Conservation (phyloP, 2,329 filamentous ascomycete species). For the Davidsoniella virescens region DNA sequence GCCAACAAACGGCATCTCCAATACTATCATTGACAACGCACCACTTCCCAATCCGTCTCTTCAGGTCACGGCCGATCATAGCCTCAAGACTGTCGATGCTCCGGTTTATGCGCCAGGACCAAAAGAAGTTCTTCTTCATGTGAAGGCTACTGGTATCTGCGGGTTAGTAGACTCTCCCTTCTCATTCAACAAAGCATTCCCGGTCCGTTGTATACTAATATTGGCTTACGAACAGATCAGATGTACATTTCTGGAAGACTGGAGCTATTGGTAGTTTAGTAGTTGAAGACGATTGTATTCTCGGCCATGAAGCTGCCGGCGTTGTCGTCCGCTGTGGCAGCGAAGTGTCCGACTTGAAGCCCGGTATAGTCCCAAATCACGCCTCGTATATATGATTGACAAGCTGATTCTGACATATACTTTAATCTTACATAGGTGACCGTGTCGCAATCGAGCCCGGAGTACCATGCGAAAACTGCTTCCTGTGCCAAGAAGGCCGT, state of each 20-base stretch:
- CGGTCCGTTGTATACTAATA: no score
- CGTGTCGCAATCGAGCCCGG: constrained; percentile 51
- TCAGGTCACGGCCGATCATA: constrained; percentile 43
- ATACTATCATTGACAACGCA: background rate
- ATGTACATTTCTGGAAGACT: constrained; percentile 52
- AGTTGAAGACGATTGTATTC: constrained; percentile 45
- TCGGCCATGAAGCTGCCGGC: constrained; percentile 49
- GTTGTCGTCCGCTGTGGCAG: constrained; percentile 40
- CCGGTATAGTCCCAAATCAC: constrained; percentile 15
- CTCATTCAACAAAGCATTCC: constrained; percentile 15
- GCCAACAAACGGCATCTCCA: background rate
- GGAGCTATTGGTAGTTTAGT: constrained; percentile 47
- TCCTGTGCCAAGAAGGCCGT: constrained; percentile 40
- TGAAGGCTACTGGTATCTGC: constrained; percentile 48
- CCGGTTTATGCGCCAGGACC: constrained; percentile 36
- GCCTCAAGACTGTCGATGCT: constrained; percentile 38
- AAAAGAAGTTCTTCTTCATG: constrained; percentile 42
- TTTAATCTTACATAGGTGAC: constrained; percentile 30
- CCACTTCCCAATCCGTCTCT: constrained; percentile 32
- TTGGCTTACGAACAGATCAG: constrained; percentile 24
- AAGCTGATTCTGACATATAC: no score
- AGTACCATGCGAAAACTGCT: constrained; percentile 45
- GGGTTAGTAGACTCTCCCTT: constrained; percentile 28
- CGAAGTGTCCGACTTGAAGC: constrained; percentile 34
- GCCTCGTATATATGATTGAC: no score